Base-by-base conservation (phyloP, 306 rosid species). In the Citrullus colocynthis region DNA sequence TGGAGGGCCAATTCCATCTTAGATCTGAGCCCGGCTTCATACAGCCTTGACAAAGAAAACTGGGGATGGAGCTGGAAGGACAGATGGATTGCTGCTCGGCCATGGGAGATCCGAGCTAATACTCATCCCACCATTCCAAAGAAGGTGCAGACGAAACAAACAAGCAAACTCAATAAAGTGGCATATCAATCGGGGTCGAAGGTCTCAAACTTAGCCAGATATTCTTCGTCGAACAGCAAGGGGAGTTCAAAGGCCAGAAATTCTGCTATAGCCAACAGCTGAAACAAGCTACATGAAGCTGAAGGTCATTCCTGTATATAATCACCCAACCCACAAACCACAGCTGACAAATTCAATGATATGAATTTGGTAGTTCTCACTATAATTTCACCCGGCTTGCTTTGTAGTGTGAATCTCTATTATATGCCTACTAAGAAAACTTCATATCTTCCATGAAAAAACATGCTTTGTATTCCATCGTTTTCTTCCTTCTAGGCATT, bases 31-130 rank as follows among this genome's bases (percentile, higher is more conserved):
- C 93, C 88, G 58, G 89, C 91, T 78, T 86, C 93, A 24, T 84
- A 79, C 62, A 76, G 84, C 77, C 85, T 89, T 51, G 89, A 91
- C 20, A 90, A 84, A 72, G 93, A 85, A 67, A 89, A 86, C 71
- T 93, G 93, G 93, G 96, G 97, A 59, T 93, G 97, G 97, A 90
- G 96, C 83, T 92, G 96, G 97, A 84, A 48, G 41, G 96, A 90
- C 64, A 91, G 97, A 6, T 90, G 97, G 96, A 88, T 92, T 8
- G 91, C 97, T 0, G 97, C 92, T 8, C 90, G 96, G n/a, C 97
- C 97, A 17, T 90, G 93, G 92, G 96, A 90, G 80, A 82, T 88
- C 34, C 86, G 92, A 67, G 85, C 86, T 74, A 80, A 63, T 32
- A 75, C 81, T 77, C 84, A 85, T 2, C 32, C 92, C 58, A 69